phyloP scores from a whole-genome alignment of 2,329 filamentous ascomycete genomes.

The Paecilomyces sp. region DNA sequence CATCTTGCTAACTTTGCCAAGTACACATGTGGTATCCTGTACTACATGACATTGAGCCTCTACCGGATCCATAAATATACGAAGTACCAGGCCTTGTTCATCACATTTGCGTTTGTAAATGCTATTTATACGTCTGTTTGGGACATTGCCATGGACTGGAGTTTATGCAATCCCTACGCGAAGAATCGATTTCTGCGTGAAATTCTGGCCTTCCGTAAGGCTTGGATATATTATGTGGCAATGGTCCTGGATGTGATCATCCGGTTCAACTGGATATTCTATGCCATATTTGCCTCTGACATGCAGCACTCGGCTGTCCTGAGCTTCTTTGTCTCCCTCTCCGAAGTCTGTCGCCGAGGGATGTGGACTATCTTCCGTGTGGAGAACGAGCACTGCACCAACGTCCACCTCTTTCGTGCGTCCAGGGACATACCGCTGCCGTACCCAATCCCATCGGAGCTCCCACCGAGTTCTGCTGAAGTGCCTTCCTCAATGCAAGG shows the following conservation, averaged over 20 bases:
- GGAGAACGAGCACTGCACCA: conserved; percentile 94
- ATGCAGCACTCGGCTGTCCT: conserved; percentile 75
- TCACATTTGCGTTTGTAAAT: conserved; percentile 75
- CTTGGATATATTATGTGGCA: conserved; percentile 79
- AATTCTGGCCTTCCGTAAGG: conserved; percentile 68
- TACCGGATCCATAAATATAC: conserved; percentile 65
- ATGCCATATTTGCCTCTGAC: conserved; percentile 73
- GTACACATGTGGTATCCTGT: conserved; percentile 76
- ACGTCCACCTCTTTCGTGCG: conserved; percentile 84
- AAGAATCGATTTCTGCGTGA: conserved; percentile 64
- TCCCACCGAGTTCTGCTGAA: conserved; percentile 6
- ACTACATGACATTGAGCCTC: conserved; percentile 70
- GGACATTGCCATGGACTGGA: conserved; percentile 97
- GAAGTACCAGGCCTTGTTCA: conserved; percentile 61
- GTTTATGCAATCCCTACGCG: conserved; percentile 70
- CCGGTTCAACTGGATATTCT: conserved; percentile 91
- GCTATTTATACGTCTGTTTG: conserved; percentile 78
- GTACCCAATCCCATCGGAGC: conserved; percentile 49
- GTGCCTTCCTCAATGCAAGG: conserved; percentile 11
- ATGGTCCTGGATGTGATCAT: conserved; percentile 79
- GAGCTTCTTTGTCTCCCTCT: conserved; percentile 70
- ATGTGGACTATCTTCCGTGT: conserved; percentile 92
- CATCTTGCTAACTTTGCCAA: conserved; percentile 91
- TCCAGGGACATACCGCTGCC: conserved; percentile 81
- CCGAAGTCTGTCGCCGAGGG: conserved; percentile 76